phyloP scores from a whole-genome alignment of 805 yeast species.

The Suhomyces vadensis region DNA sequence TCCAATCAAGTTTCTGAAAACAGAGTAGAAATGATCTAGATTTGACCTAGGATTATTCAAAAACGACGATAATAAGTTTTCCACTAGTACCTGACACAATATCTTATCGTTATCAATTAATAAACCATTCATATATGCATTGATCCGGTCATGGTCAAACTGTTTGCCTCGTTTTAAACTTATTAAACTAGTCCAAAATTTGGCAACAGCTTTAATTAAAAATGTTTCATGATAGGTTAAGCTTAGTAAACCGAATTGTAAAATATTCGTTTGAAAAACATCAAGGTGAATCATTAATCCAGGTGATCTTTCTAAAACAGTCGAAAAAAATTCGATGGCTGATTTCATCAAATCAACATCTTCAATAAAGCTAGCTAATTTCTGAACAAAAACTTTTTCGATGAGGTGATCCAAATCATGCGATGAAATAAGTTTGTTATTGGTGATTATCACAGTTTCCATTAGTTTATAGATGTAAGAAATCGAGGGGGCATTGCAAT shows the following conservation, averaged over 20 bases:
- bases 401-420: conserved; percentile 39
- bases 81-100: conserved; percentile 27
- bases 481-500: conserved; percentile 33
- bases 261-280: conserved; percentile 22
- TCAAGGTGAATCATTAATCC: conserved; percentile 41
- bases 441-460: conserved; percentile 45
- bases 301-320: conserved; percentile 52
- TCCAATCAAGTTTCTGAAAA: conserved; percentile 47
- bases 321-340: conserved; percentile 50
- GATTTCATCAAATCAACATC: conserved; percentile 65
- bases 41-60: conserved; percentile 56
- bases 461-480: conserved; percentile 48
- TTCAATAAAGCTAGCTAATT: conserved; percentile 33
- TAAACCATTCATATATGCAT: conserved; percentile 18
- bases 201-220: conserved; percentile 50
- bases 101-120: conserved; percentile 10
- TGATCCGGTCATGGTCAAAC: conserved; percentile 38
- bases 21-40: conserved; percentile 55
- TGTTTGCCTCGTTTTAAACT: conserved; percentile 47
- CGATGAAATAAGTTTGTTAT: conserved; percentile 29
- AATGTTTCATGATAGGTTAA: conserved; percentile 54
- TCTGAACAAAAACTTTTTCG: conserved; percentile 36
- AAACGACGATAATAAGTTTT: conserved; percentile 34
- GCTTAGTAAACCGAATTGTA: conserved; percentile 36
- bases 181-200: conserved; percentile 56